phyloP scores from a whole-genome alignment of 352 stramenopile species.

The Blastocystis sp. region DNA sequence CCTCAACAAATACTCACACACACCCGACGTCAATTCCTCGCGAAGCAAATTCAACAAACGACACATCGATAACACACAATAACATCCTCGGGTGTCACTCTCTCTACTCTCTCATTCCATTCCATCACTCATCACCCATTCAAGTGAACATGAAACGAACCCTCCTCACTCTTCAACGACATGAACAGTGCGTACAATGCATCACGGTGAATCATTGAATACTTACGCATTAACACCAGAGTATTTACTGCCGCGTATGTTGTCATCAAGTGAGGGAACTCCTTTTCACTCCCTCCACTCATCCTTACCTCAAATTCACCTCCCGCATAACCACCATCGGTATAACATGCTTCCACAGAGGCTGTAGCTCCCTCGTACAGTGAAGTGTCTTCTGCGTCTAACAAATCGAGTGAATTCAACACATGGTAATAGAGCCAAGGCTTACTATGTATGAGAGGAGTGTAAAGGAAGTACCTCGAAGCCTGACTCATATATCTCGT shows the following conservation, averaged over 20 bases:
- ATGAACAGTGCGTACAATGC: conserved; percentile 84
- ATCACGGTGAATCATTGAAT: conserved; percentile 45
- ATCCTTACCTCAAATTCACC: conserved; percentile 7
- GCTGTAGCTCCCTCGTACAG: background rate
- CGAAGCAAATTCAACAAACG: conserved; percentile 87
- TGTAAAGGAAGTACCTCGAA: background rate
- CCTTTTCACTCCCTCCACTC: background rate
- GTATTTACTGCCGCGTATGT: conserved; percentile 58
- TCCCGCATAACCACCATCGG: conserved; percentile 31
- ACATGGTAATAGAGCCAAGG: conserved; percentile 65
- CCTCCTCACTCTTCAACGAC: conserved; percentile 80
- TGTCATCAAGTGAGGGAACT: conserved; percentile 53
- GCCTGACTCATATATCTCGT: conserved; percentile 11
- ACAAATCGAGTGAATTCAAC: conserved; percentile 45
- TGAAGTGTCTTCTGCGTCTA: background rate
- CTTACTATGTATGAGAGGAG: conserved; percentile 28
- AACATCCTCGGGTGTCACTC: conserved; percentile 92
- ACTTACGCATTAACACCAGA: conserved; percentile 1
- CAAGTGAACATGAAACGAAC: conserved; percentile 92
- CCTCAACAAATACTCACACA: conserved; percentile 74
- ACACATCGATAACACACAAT: conserved; percentile 90
- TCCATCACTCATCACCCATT: conserved; percentile 78
- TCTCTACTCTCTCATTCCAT: conserved; percentile 74
- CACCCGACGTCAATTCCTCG: conserved; percentile 79
- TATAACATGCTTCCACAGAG: conserved; percentile 9